Evolutionary conservation across 2,329 filamentous ascomycete species (phyloP).

Genomic region (Alternaria angustiovoidea): DNA sequence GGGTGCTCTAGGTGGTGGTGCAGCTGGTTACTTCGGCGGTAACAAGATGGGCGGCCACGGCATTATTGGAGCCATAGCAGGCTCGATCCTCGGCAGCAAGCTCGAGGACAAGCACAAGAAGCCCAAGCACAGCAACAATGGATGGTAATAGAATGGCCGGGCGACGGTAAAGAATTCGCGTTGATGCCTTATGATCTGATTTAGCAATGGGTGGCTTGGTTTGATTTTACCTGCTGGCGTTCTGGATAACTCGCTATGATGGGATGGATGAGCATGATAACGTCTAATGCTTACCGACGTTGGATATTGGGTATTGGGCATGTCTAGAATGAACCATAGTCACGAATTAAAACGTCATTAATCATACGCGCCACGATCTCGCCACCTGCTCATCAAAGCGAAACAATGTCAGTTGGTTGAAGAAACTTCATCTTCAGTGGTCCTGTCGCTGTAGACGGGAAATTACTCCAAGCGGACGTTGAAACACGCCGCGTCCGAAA

Average conservation of each 20-base stretch:
- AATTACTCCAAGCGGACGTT: conserved; percentile 10
- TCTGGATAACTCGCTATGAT: not conserved
- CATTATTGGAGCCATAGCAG: conserved; percentile 65
- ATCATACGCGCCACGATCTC: not conserved
- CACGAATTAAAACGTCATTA: not conserved
- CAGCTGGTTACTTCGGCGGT: conserved; percentile 65
- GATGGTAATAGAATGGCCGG: conserved; percentile 16
- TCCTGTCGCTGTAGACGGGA: not conserved
- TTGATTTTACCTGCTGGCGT: conserved; percentile 1
- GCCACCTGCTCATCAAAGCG: not conserved
- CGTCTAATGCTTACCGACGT: not conserved
- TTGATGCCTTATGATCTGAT: not conserved
- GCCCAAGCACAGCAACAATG: conserved; percentile 31
- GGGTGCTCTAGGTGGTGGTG: conserved; percentile 64
- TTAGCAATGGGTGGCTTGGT: not conserved
- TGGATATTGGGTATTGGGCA: not conserved
- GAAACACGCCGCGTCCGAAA: conserved; percentile 10
- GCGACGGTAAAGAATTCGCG: not conserved
- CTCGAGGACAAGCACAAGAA: conserved; percentile 64
- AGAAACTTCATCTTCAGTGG: not conserved
- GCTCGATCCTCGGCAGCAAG: conserved; percentile 64
- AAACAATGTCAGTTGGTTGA: not conserved
- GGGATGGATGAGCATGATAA: not conserved
- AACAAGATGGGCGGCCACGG: conserved; percentile 64
- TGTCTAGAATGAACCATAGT: conserved; percentile 9